These are phyloP conservation scores for Vaccinium macrocarpon DNA, from an alignment of 148 eudicot species.

Conservation along the genomic window DNA sequence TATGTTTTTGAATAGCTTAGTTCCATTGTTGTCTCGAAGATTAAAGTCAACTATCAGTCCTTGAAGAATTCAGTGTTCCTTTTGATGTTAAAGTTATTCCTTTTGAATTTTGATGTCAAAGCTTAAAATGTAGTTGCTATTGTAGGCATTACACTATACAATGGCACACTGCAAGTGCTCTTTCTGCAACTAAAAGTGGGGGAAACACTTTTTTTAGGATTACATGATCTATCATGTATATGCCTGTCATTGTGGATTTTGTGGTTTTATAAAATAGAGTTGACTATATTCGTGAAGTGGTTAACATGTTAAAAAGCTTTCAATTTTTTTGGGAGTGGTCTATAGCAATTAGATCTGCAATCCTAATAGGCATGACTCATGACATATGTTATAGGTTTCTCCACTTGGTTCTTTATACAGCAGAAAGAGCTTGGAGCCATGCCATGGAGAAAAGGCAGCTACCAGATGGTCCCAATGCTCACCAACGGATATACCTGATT, in stretches of 20 bases:
- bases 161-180: not conserved
- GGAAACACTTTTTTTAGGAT: not conserved
- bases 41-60: not conserved
- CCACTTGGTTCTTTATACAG: constrained; percentile 73
- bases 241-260: not conserved
- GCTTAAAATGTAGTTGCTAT: not conserved
- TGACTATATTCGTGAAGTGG: constrained; percentile 3
- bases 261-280: not conserved
- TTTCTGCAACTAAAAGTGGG: not conserved
- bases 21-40: not conserved
- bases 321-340: not conserved
- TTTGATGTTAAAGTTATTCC: not conserved
- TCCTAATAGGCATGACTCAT: not conserved
- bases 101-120: not conserved
- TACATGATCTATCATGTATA: not conserved
- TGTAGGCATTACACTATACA: not conserved
- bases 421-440: constrained; percentile 99
- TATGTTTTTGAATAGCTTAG: not conserved
- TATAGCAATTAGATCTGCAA: not conserved
- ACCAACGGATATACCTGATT: constrained; percentile 80
- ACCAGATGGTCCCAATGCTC: constrained; percentile 88
- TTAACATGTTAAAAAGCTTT: not conserved
- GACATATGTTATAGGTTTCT: constrained; percentile 51
- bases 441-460: constrained; percentile 99
- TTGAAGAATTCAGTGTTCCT: not conserved